Evolutionary conservation across 108 stramenopile genomes (phyloP), one percentile per base, ranked within the genome.

Genomic region (Cylindrotheca fusiformis): DNA sequence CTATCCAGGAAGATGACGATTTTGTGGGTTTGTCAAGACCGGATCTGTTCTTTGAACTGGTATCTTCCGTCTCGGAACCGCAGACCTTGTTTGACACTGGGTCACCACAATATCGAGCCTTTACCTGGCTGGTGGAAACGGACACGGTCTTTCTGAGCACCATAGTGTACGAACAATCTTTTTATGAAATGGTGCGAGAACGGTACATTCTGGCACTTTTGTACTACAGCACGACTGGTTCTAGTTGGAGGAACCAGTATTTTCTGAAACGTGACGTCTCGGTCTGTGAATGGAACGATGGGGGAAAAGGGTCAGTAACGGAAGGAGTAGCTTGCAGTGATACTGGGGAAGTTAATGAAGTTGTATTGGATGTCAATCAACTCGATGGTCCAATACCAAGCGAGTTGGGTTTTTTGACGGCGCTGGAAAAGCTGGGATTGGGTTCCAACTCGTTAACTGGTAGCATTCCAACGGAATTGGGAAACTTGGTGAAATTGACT

Each of bases 151-250:
- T 14, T 14, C 6, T 10, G 14, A 6, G 6, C 6, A 14, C 10
- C 6, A 41, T 10, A 14, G 36, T 6, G 14, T 14, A 41, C 18
- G 18, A 36, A 21, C 5, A 36, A 4, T 10, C 32, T 12, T 32
- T 12, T 20, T 8, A 36, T 21, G 6, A 22, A 33, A 33, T 36
- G 22, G 22, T 58, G 8, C 30, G 12, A 10, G 29, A 71, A 25
- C 55, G 69, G 10, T 71, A 71, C 48, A 57, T 64, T 26, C 8
- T 33, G 6, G 55, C 63, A 10, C 22, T 57, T 17, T 28, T 71
- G 23, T 71, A 71, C 45, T 64, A 52, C 46, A 32, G 52, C 47
- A 64, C 63, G 1, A 33, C 63, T 31, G 69, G 62, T 19, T 23
- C n/a, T 6, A 33, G n/a, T 22, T 71, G 63, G 69, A 41, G 36